Percentiles rank a stretch among this genome's conserved stretches.
phyloP scores from a whole-genome alignment of 495 filamentous ascomycete species.

The Niebla homalea region DNA sequence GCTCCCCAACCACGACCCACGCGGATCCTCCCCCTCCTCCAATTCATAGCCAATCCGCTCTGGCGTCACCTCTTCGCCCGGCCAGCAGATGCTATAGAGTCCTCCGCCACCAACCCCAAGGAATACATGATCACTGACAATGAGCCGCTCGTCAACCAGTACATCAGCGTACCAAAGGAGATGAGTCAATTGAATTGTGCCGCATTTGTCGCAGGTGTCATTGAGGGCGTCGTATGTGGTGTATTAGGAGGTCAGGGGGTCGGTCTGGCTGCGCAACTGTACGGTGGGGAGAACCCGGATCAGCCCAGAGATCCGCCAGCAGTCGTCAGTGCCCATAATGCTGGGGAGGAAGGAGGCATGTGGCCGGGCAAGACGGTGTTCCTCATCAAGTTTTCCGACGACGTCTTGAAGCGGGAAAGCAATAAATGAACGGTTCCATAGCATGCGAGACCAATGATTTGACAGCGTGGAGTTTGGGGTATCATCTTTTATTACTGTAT shows the following conservation, averaged over 20 bases:
- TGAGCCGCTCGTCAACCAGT: slow-evolving; percentile 86
- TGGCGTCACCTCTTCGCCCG: slow-evolving; percentile 89
- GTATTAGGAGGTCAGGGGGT: slow-evolving; percentile 24
- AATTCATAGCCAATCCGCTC: slow-evolving; percentile 81
- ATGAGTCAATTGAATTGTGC: slow-evolving; percentile 96
- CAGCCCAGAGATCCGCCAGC: slow-evolving; percentile 56
- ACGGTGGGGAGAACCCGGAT: neutral
- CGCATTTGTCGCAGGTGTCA: slow-evolving; percentile 85
- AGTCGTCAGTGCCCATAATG: slow-evolving; percentile 83
- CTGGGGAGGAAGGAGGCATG: slow-evolving; percentile 62
- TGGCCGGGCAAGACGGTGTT: slow-evolving; percentile 95
- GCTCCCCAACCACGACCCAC: slow-evolving; percentile 61
- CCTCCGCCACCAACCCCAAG: slow-evolving; percentile 68
- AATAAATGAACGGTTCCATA: slow-evolving; percentile 8
- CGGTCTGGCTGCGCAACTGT: neutral
- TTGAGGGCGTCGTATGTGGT: slow-evolving; percentile 91
- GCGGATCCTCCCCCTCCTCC: slow-evolving; percentile 79
- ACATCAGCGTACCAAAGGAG: slow-evolving; percentile 82
- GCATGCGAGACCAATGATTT: slow-evolving; percentile 19
- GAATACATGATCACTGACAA: slow-evolving; percentile 99
- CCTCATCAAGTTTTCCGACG: slow-evolving; percentile 74
- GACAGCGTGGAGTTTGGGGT: slow-evolving; percentile 3
- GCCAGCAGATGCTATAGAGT: slow-evolving; percentile 82
- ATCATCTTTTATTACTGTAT: neutral
- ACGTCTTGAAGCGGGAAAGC: slow-evolving; percentile 84